phyloP scores from a whole-genome alignment of 768 basidiomycete species.

The Austroboletus eburneus region DNA sequence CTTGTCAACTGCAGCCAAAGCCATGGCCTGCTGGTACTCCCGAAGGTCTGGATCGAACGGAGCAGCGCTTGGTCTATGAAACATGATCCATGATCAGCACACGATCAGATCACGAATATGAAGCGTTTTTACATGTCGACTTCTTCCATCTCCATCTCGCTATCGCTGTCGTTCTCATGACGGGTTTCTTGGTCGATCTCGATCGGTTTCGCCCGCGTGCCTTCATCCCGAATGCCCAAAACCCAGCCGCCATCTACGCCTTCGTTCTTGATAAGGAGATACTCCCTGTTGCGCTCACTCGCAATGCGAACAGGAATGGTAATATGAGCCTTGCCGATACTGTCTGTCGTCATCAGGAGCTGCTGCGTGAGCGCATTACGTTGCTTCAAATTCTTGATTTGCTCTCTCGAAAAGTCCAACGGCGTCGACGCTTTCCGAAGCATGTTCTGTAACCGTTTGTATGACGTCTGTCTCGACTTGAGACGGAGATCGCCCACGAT shows the following conservation, averaged over 20 bases:
- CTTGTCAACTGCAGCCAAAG: conserved; percentile 53
- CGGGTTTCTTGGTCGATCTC: conserved; percentile 67
- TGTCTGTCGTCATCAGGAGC: conserved; percentile 86
- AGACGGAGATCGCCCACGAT: conserved; percentile 94
- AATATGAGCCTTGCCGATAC: conserved; percentile 84
- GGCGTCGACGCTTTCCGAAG: conserved; percentile 71
- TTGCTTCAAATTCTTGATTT: conserved; percentile 86
- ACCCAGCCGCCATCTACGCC: conserved; percentile 90
- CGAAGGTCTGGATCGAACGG: conserved; percentile 58
- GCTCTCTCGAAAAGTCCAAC: conserved; percentile 93
- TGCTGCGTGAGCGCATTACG: conserved; percentile 92
- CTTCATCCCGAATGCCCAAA: conserved; percentile 84
- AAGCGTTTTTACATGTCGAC: conserved; percentile 55
- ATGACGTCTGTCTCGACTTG: conserved; percentile 92
- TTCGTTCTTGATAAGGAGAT: conserved; percentile 92
- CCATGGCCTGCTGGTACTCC: conserved; percentile 57
- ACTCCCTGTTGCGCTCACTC: conserved; percentile 91
- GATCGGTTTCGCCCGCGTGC: conserved; percentile 82
- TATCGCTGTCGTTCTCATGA: conserved; percentile 40
- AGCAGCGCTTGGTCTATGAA: conserved; percentile 28
- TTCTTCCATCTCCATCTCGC: conserved; percentile 78
- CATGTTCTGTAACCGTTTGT: conserved; percentile 91
- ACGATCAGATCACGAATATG: not conserved
- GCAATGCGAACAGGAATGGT: conserved; percentile 93
- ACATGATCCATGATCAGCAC: conserved; percentile 14